Evolutionary conservation across 257 asterid species (phyloP), one percentile per base, ranked within the genome.

Genomic region (Solanum arcanum): DNA sequence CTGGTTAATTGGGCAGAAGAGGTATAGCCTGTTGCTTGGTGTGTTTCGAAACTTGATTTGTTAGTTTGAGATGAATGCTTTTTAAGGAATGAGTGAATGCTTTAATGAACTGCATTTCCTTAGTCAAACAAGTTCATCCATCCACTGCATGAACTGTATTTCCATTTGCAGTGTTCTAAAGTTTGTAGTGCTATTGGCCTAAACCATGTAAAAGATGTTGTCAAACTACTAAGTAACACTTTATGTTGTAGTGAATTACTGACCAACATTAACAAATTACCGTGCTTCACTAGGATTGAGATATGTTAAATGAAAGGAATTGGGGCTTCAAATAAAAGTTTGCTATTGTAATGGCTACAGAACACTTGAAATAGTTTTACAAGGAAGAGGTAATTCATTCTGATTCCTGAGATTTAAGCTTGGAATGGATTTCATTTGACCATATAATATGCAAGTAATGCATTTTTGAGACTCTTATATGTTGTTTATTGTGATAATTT

Each of bases 1-100:
- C 93, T 97, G 72, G 87, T 88, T 29, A 88, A 89, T 86, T 97
- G 99, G 99, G 97, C 96, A 69, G 88, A 94, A 74, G 94, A 93
- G 98, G 99, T 97, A 89, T 86, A 83, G 75, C 12, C 35, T 25
- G 18, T 8, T 10, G 56, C 44, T 83, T n/a, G 46, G 46, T 83
- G 41, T 81, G 69, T 31, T 49, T 6, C 6, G 21, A 46, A 46
- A 78, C 66, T 46, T 47, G 42, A 46, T 37, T 46, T 78, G 16
- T 78, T 46, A 60, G 84, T 78, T 27, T 78, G 66, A 23, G 7
- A 9, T 46, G 39, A 46, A 46, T 27, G 25, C 52, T 77, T 44
- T 46, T 44, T 18, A 44, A 33, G 37, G 20, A 77, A 77, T 44
- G 62, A 25, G 14, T 46, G 9, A 25, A 44, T 77, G 33, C 62